phyloP scores from a whole-genome alignment of 129 eudicot genomes.

The Flaveria trinervia region DNA sequence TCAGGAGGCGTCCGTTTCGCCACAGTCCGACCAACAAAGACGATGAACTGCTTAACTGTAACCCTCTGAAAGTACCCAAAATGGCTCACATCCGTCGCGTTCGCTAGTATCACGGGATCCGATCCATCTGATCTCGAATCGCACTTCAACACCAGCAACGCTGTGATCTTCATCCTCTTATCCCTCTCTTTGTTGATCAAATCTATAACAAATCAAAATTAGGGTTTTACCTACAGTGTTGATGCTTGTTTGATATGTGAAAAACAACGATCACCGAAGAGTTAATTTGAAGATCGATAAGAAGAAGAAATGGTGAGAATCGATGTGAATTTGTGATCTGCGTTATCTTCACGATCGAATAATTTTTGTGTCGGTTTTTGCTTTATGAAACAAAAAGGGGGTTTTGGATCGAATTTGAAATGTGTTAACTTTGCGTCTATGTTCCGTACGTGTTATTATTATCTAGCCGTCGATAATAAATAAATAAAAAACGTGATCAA shows the following conservation, averaged over 20 bases:
- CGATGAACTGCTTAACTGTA: constrained; percentile 73
- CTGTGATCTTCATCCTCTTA: constrained; percentile 83
- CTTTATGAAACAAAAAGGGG: constrained; percentile 5
- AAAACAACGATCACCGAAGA: neutral
- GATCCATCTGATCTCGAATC: constrained; percentile 51
- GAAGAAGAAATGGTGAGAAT: neutral
- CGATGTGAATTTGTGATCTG: constrained; percentile 20
- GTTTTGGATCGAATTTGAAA: constrained; percentile 21
- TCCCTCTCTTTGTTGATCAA: neutral
- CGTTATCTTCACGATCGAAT: constrained; percentile 33
- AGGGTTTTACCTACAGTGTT: constrained; percentile 17
- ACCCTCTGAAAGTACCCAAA: constrained; percentile 87
- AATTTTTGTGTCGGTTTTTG: constrained; percentile 15
- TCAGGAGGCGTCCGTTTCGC: constrained; percentile 79
- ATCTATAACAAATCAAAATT: constrained; percentile 13
- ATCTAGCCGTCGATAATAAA: neutral
- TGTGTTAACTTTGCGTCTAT: constrained; percentile 15
- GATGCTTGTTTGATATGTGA: neutral
- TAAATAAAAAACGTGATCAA: no score
- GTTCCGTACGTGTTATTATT: neutral
- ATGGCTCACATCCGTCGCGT: constrained; percentile 72
- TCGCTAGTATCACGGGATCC: constrained; percentile 72
- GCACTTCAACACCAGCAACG: constrained; percentile 65
- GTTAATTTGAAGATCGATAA: constrained; percentile 6
- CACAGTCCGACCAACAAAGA: constrained; percentile 81